Evolutionary conservation across 2,329 filamentous ascomycete genomes (phyloP), one percentile per base, ranked within the genome.

Genomic region (Coniosporium tulheliwenetii): DNA sequence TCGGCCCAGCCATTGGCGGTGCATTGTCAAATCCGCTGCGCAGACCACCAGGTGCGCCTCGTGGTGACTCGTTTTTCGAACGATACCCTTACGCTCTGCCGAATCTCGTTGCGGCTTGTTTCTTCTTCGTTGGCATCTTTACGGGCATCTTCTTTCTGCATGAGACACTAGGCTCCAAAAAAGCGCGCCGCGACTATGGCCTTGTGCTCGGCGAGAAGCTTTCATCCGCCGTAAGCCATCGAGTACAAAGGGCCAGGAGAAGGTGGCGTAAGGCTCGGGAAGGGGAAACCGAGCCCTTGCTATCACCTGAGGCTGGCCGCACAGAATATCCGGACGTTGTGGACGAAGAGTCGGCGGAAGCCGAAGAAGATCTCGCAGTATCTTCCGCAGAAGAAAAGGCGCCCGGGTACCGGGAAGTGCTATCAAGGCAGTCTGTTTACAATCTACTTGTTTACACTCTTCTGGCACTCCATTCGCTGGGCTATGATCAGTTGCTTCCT

Each of bases 1-100:
- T 94, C 49, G 89, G 89, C 0, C 89, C 89, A 1, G 79, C 77
- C 3, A 81, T 96, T 52, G 89, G 89, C 26, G 89, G 89, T 4
- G 79, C 85, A 45, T 75, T 96, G 44, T 85, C 86, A 8, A 79
- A 85, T 43, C 89, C 89, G 0, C 77, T 79, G 1, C 70, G 79
- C 44, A 79, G 86, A 43, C 78, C 81, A 52, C 85, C 86, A 0
- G 60, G 61, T 2, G 43, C 85, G 2, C 93, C 93, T 51, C 51
- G 51, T 19, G 54, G 58, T 8, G 78, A 78, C 5, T 59, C 71
- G 32, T 79, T 93, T 45, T 73, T 95, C 43, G 77, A 77, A 48
- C 69, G 65, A 16, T 94, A 81, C 52, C 89, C 89, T 0, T 98
- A 91, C 56, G 70, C 75, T 2, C 64, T 95, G 38, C 91, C 89